Evolutionary conservation across 805 yeast genomes (phyloP), one percentile per base, ranked within the genome.

Genomic region (Isabelozyma pseudorhagii): DNA sequence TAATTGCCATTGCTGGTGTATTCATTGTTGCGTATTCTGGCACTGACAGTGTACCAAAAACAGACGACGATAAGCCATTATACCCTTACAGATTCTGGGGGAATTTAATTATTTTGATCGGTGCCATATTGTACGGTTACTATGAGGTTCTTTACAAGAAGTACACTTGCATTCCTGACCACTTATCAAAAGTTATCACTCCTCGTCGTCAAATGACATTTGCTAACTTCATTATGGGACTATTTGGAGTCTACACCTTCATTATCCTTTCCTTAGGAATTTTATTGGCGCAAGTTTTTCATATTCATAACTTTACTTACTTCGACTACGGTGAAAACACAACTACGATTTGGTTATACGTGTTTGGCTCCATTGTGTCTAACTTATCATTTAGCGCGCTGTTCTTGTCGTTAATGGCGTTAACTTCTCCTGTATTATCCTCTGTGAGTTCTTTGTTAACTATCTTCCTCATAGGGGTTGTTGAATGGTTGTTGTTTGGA

Each of bases 101-200:
- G 9, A 88, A 90, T 58, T 44, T 84, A 29, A 74, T 88, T 38
- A 89, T 89, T 40, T 78, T 84, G 0, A 56, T 77, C 8, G 97
- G 97, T 15, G 91, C 96, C 0, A 70, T 89, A 1, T 60, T 87
- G 50, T 89, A 88, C 58, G 96, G 96, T 2, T 78, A 86, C 47
- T 89, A 89, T 63, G 97, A 89, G 62, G 96, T 89, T 4, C 68
- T 88, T 21, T 89, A 90, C 74, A 90, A 90, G 69, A 81, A 81
- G 55, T 72, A 78, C 54, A 78, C 84, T 11, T 89, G 97, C 63
- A 88, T 93, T 9, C 92, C 96, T 0, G 70, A 76, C 1, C 81
- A 80, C 50, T 66, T 71, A 49, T 50, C 74, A 15, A 68, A 62
- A 49, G 56, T 69, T 14, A 72, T 74, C 46, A 74, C 78, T 13